Evolutionary conservation across 225 moss, liverwort and hornwort species (phyloP).

Genomic region (Sphagnum contortum): DNA sequence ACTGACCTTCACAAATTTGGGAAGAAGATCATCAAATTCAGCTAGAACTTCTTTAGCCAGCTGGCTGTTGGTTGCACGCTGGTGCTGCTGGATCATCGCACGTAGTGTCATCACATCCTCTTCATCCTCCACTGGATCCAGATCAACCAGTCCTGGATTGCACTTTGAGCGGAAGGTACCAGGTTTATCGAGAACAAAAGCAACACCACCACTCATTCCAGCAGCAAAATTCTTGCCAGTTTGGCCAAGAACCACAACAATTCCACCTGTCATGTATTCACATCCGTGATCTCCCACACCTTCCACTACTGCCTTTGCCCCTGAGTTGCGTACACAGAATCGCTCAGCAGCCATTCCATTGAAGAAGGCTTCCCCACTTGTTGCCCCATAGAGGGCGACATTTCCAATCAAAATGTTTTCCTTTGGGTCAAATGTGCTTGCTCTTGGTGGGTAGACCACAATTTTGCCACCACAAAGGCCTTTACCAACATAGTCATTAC

Average conservation of each 20-base stretch:
- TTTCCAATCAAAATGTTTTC: conserved; percentile 90
- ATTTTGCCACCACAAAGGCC: conserved; percentile 74
- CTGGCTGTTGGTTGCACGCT: conserved; percentile 52
- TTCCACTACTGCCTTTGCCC: conserved; percentile 76
- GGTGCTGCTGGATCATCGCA: conserved; percentile 80
- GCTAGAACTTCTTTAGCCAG: conserved; percentile 55
- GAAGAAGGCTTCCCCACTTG: conserved; percentile 75
- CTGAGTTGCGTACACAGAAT: conserved; percentile 76
- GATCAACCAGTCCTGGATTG: conserved; percentile 61
- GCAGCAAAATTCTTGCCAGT: conserved; percentile 86
- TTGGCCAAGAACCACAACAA: conserved; percentile 62
- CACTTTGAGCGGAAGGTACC: conserved; percentile 50
- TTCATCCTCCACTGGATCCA: conserved; percentile 65
- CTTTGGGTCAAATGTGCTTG: conserved; percentile 71
- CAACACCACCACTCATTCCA: conserved; percentile 81
- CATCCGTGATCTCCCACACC: conserved; percentile 90
- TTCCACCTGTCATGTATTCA: conserved; percentile 83
- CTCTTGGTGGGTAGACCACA: conserved; percentile 55
- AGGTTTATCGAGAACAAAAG: conserved; percentile 68
- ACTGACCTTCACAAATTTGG: conserved; percentile 59
- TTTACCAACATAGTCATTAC: conserved; percentile 80
- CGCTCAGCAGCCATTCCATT: conserved; percentile 91
- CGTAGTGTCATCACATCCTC: conserved; percentile 57
- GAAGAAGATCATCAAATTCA: conserved; percentile 63
- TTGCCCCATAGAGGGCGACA: conserved; percentile 78